Base-by-base conservation (phyloP, 2,329 filamentous ascomycete genomes). In the Xylariaceae sp. region DNA sequence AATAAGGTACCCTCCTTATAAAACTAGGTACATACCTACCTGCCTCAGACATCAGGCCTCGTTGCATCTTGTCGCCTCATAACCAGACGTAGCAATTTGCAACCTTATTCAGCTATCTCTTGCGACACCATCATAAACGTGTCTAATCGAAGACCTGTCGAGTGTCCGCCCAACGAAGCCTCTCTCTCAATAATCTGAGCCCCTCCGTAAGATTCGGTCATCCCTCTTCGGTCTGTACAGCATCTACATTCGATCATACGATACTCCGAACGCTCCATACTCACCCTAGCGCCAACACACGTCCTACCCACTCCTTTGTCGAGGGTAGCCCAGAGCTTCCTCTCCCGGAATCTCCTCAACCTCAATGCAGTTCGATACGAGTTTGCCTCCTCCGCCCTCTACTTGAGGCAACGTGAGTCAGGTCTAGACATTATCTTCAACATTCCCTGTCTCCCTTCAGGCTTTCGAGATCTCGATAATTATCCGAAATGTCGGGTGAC, bases 331-430 rank as follows among this genome's bases (percentile, higher is more conserved):
- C 46, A 39, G 44, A 46, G 45, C 39, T 50, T 33, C 51, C 23
- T 41, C 33, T 27, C 30, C 40, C 33, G 26, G 46, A 47, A 15
- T 23, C 42, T 49, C 10, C 55, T 53, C 49, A 50, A 54, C 57
- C 68, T 64, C 64, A 63, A 76, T 76, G 73, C 70, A 61, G 64
- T 64, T 64, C 60, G 45, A 64, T 64, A 66, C 67, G 58, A 67
- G 61, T 62, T 67, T 70, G 66, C 73, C 70, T 72, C 69, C 72
- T 73, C 73, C 71, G 72, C 72, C 73, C 73, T 75, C 72, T 66
- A 57, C 57, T 59, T 63, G 73, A 75, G 74, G 72, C 69, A 71
- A 70, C 68, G 66, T 67, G 68, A 73, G 70, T 68, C 63, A 70
- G 71, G 71, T 72, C 64, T 62, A 65, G 63, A 50, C 51, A 59